Evolutionary conservation across 805 yeast genomes (phyloP).

Genomic region (Pichia cabralensis): DNA sequence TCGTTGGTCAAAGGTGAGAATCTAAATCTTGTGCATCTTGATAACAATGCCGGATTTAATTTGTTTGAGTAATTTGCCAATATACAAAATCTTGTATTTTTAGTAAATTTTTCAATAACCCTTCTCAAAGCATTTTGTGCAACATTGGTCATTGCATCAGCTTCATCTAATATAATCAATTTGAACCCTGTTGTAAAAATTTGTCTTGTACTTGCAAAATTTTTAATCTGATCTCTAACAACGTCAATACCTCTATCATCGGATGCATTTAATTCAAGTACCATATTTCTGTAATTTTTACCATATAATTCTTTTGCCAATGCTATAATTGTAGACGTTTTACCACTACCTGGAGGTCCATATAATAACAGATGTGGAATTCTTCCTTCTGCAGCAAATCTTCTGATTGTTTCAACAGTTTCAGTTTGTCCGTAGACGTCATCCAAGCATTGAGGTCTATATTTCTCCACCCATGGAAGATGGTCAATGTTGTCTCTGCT

Average conservation of each 20-base stretch:
- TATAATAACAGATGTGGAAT: constrained; percentile 89
- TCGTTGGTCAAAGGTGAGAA: constrained; percentile 68
- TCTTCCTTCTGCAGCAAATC: constrained; percentile 72
- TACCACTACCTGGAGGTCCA: constrained; percentile 94
- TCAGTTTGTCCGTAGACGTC: constrained; percentile 90
- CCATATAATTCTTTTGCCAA: constrained; percentile 85
- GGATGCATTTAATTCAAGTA: constrained; percentile 87
- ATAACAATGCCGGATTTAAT: constrained; percentile 85
- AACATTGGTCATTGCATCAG: constrained; percentile 86
- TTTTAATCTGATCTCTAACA: constrained; percentile 94
- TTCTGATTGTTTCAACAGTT: constrained; percentile 74
- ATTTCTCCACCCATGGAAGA: constrained; percentile 93
- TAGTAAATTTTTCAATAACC: constrained; percentile 85
- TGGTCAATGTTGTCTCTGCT: too few relatives aligned
- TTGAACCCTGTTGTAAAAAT: constrained; percentile 82
- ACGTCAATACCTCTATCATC: constrained; percentile 98
- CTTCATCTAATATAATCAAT: constrained; percentile 87
- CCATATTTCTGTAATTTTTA: constrained; percentile 71
- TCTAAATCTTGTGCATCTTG: constrained; percentile 92
- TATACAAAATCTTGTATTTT: constrained; percentile 91
- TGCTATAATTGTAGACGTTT: constrained; percentile 82
- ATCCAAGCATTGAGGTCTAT: constrained; percentile 74
- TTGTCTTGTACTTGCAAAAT: constrained; percentile 92
- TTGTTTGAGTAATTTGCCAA: constrained; percentile 95
- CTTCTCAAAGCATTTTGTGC: constrained; percentile 79